Evolutionary conservation across 179 eudicot species (phyloP).

Genomic region (Camellia oleifera): DNA sequence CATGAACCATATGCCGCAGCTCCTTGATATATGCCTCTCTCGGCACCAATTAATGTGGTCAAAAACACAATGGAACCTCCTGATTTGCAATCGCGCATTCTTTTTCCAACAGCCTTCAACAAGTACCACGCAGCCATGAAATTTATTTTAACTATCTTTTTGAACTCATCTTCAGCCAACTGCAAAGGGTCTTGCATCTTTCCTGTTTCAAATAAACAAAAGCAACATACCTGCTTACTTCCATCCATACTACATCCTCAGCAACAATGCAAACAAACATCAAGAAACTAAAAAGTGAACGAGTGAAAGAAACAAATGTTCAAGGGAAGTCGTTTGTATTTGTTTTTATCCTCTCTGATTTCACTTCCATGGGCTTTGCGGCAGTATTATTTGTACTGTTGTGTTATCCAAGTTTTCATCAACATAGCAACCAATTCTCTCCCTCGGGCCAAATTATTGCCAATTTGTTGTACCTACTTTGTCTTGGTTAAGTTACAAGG

Average conservation of each 20-base stretch:
- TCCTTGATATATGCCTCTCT: constrained; percentile 88
- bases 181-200: constrained; percentile 68
- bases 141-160: constrained; percentile 63
- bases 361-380: too few species aligned
- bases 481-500: too few species aligned
- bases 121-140: constrained; percentile 83
- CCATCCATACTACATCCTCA: background rate
- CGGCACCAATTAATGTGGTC: constrained; percentile 79
- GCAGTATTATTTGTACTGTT: background rate
- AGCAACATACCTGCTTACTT: background rate
- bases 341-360: background rate
- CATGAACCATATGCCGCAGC: constrained; percentile 88
- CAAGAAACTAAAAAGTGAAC: background rate
- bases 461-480: background rate
- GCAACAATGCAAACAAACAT: background rate
- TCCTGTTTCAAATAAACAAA: constrained; percentile 45
- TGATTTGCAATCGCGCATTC: constrained; percentile 71
- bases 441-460: background rate
- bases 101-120: constrained; percentile 65
- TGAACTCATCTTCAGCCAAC: constrained; percentile 67
- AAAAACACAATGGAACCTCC: constrained; percentile 86
- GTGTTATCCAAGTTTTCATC: too few species aligned
- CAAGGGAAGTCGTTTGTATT: background rate
- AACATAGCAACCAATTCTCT: background rate
- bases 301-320: background rate